Evolutionary conservation across 371 early-diverging fungal genomes (phyloP), one percentile per base, ranked within the genome.

Genomic region (Syncephalis plumigaleata): DNA sequence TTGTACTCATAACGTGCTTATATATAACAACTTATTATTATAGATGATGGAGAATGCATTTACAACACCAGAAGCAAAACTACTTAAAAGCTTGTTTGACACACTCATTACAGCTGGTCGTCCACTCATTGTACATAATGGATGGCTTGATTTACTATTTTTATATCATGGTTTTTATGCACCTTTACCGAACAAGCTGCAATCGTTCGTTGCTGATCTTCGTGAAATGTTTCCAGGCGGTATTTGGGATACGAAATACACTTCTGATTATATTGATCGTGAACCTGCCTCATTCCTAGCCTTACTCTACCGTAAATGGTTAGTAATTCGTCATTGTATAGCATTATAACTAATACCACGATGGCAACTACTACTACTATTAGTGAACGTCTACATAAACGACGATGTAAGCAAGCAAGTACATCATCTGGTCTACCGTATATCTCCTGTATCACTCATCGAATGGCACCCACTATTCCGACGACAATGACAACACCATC

Each of bases 121-220:
- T 2, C 82, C 84, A 0, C 50, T 91, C 9, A 70, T 90, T 3
- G 65, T 89, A 0, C 96, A 95, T 67, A 91, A 93, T 58, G 96
- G 94, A 0, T 61, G 91, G 18, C 66, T 88, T 25, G 96, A 95
- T 54, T 55, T 92, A 15, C 68, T 89, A 59, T 92, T 86, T 56
- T 43, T 95, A 2, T 92, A 93, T 57, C 76, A 86, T 51, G 63
- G 77, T 23, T 84, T 95, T 53, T 80, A 83, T 52, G 78, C 80
- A 0, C 57, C 55, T 15, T 60, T 92, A 21, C 96, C 96, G 0
- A 53, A 59, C 7, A 57, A 64, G 2, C 56, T 90, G 26, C 57
- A 63, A n/a, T 64, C 66, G 0, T 90, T 91, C 55, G 55, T 79
- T 0, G 70, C 71, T 0, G 88, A 85, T 53, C 45, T 90, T n/a